Evolutionary conservation across 2,329 filamentous ascomycete species (phyloP).

Genomic region (Mycogone perniciosa): DNA sequence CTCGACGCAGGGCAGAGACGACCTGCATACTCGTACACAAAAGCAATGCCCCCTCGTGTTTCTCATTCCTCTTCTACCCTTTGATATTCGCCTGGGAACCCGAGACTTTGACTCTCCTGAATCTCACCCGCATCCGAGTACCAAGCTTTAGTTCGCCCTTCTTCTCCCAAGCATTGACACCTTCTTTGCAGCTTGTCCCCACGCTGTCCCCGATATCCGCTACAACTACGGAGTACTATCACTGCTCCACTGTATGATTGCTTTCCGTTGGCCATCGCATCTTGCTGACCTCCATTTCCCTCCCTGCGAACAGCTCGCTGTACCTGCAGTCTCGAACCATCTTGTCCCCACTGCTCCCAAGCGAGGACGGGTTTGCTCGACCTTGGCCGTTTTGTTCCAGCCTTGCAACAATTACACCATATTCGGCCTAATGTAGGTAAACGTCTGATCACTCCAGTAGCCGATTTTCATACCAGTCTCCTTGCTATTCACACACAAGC

Average conservation of each 20-base stretch:
- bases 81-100: constrained; percentile 20
- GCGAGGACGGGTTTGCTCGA: constrained; percentile 14
- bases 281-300: constrained; percentile 19
- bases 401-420: background rate
- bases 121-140: constrained; percentile 20
- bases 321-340: constrained; percentile 16
- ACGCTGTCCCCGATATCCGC: background rate
- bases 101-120: constrained; percentile 26
- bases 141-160: constrained; percentile 15
- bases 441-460: constrained; percentile 10
- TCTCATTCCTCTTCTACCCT: constrained; percentile 20
- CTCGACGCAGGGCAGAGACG: constrained; percentile 25
- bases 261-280: background rate
- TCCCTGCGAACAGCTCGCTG: constrained; percentile 17
- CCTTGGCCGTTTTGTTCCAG: constrained; percentile 14
- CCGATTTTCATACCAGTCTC: constrained; percentile 13
- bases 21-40: constrained; percentile 29
- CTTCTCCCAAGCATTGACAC: constrained; percentile 14
- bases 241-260: background rate
- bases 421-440: constrained; percentile 1
- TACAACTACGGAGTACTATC: background rate
- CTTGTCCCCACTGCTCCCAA: constrained; percentile 6
- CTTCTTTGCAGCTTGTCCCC: background rate
- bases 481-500: constrained; percentile 7
- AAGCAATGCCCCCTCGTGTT: constrained; percentile 28